Percentiles rank a stretch among this genome's conserved stretches.
phyloP scores from a whole-genome alignment of 495 filamentous ascomycete species.

The Penicillium paxilli region DNA sequence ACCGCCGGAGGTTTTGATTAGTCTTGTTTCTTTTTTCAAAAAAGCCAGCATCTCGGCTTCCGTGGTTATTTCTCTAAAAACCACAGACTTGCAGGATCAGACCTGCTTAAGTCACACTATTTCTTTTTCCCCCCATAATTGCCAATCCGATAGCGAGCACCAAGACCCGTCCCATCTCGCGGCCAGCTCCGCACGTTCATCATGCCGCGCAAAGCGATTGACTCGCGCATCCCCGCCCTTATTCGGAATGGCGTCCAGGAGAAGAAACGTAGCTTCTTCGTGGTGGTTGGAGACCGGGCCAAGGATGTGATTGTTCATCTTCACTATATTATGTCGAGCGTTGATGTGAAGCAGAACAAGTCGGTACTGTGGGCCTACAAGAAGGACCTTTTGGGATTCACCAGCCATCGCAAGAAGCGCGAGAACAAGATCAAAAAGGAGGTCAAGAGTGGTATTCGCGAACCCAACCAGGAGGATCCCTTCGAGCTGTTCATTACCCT shows the following conservation, averaged over 20 bases:
- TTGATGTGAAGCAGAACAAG: slow-evolving; percentile 93
- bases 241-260: slow-evolving; percentile 95
- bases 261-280: slow-evolving; percentile 97
- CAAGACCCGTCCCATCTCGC: slow-evolving; percentile 10
- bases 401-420: slow-evolving; percentile 93
- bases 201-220: slow-evolving; percentile 63
- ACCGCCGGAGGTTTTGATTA: slow-evolving; percentile 10
- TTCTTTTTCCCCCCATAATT: not conserved
- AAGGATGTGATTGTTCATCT: slow-evolving; percentile 98
- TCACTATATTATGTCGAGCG: slow-evolving; percentile 88
- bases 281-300: slow-evolving; percentile 90
- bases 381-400: slow-evolving; percentile 93
- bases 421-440: slow-evolving; percentile 98
- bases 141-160: not conserved
- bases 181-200: slow-evolving; percentile 26
- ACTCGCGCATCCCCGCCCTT: slow-evolving; percentile 92
- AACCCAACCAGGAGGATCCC: slow-evolving; percentile 92
- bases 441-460: slow-evolving; percentile 91
- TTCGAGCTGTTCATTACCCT: slow-evolving; percentile 98
- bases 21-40: slow-evolving; percentile 4
- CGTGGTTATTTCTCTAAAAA: not conserved
- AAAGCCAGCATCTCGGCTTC: not conserved
- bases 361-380: slow-evolving; percentile 99
- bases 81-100: not conserved
- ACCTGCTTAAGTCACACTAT: not conserved